These are phyloP conservation scores for Geoglossum cookeanum DNA, from an alignment of 2,329 filamentous ascomycete species.

Conservation along the genomic window DNA sequence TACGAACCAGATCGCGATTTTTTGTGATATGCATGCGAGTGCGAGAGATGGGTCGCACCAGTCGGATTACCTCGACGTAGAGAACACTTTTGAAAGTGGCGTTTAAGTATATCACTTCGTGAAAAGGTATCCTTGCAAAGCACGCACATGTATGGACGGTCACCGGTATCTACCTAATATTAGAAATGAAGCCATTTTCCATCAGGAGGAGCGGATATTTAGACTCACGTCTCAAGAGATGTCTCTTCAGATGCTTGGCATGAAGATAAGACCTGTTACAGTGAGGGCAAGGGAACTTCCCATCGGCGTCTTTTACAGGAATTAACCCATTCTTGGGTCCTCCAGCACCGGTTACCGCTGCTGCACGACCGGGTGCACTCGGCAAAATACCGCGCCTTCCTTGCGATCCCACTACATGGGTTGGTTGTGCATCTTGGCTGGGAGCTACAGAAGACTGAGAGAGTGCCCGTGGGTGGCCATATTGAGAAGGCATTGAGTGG, in stretches of 20 bases:
- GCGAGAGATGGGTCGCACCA: conserved; percentile 81
- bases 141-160: conserved; percentile 95
- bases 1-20: conserved; percentile 46
- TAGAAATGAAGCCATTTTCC: conserved; percentile 13
- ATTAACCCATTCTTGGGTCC: conserved; percentile 64
- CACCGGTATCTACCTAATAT: conserved; percentile 60
- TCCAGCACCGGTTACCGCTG: conserved; percentile 52
- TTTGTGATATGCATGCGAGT: conserved; percentile 77
- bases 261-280: conserved; percentile 97
- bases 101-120: conserved; percentile 92
- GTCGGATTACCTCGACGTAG: conserved; percentile 91
- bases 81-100: conserved; percentile 98
- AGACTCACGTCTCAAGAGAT: conserved; percentile 82
- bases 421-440: conserved; percentile 36
- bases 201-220: conserved; percentile 1
- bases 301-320: conserved; percentile 86
- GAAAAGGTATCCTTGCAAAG: conserved; percentile 97
- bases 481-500: conserved; percentile 35
- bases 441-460: conserved; percentile 23
- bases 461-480: conserved; percentile 36
- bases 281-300: conserved; percentile 94
- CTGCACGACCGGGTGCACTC: conserved; percentile 69
- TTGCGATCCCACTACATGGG: conserved; percentile 88
- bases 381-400: conserved; percentile 80
- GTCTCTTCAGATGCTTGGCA: conserved; percentile 91